Conservation (phyloP, 2,329 filamentous ascomycete genomes). For the Sclerotinia nivalis region DNA sequence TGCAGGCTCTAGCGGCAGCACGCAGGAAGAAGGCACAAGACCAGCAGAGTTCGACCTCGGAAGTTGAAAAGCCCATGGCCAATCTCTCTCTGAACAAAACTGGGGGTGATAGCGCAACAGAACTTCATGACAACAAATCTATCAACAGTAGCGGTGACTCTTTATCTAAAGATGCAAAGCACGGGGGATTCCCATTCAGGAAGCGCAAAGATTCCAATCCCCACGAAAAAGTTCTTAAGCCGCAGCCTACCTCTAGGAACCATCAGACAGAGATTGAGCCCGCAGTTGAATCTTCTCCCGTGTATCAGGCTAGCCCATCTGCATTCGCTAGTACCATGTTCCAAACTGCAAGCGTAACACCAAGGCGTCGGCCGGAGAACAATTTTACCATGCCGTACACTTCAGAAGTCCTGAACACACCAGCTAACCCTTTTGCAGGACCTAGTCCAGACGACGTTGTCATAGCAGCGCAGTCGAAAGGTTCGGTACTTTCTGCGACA, state of each 20-base stretch:
- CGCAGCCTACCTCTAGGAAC: constrained; percentile 21
- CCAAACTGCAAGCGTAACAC: constrained; percentile 37
- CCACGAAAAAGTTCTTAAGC: constrained; percentile 36
- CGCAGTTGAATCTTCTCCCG: constrained; percentile 23
- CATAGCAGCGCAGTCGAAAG: constrained; percentile 83
- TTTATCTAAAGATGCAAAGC: constrained; percentile 22
- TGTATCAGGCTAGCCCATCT: constrained; percentile 42
- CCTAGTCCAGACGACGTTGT: constrained; percentile 93
- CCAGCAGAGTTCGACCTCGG: constrained; percentile 44
- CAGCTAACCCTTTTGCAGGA: constrained; percentile 68
- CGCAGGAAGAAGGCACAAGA: constrained; percentile 80
- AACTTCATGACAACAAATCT: background rate
- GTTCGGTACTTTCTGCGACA: constrained; percentile 55
- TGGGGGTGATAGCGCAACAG: background rate
- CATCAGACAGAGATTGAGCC: constrained; percentile 12
- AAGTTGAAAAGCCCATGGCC: constrained; percentile 37
- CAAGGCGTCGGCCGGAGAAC: constrained; percentile 27
- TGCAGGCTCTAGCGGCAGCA: constrained; percentile 85
- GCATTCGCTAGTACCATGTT: constrained; percentile 48
- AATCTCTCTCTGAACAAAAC: constrained; percentile 28
- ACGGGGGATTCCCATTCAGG: constrained; percentile 37
- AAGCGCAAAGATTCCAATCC: constrained; percentile 41
- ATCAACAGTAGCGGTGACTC: background rate
- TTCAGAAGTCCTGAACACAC: constrained; percentile 43
- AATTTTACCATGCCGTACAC: constrained; percentile 46